These are phyloP conservation scores for Cyberlindnera euphorbiiphila DNA, from an alignment of 805 yeast genomes.

Conservation along the genomic window DNA sequence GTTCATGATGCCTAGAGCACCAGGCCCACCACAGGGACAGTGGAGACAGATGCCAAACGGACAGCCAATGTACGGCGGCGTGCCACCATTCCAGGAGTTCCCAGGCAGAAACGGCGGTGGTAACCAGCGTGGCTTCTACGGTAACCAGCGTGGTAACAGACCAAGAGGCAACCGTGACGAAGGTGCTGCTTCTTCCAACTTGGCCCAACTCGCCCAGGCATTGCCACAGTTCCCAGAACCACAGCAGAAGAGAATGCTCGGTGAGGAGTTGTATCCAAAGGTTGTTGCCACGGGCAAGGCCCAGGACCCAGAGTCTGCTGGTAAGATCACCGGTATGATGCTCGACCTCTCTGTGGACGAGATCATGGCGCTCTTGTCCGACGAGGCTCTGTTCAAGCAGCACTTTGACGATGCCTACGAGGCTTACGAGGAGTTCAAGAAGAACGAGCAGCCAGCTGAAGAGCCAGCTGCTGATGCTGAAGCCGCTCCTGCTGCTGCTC, in stretches of 20 bases:
- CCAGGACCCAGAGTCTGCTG: slow-evolving; percentile 91
- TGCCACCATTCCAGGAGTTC: slow-evolving; percentile 73
- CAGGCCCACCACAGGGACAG: slow-evolving; percentile 56
- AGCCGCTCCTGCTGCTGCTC: slow-evolving; percentile 14
- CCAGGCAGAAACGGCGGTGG: slow-evolving; percentile 51
- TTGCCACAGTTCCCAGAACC: slow-evolving; percentile 70
- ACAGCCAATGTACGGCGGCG: slow-evolving; percentile 73
- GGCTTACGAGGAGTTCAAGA: slow-evolving; percentile 90
- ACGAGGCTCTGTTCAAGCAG: slow-evolving; percentile 82
- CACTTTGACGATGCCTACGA: slow-evolving; percentile 92
- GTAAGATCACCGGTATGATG: slow-evolving; percentile 98
- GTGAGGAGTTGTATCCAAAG: slow-evolving; percentile 95
- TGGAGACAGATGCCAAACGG: slow-evolving; percentile 72
- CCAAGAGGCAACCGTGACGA: slow-evolving; percentile 33
- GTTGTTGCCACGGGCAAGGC: slow-evolving; percentile 83
- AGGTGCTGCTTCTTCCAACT: slow-evolving; percentile 27
- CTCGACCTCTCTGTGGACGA: slow-evolving; percentile 91
- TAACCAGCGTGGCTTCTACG: slow-evolving; percentile 42
- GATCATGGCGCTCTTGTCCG: slow-evolving; percentile 82
- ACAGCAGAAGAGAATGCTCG: slow-evolving; percentile 95
- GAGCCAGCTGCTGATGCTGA: slow-evolving; percentile 16
- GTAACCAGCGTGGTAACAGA: slow-evolving; percentile 39
- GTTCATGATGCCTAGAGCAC: slow-evolving; percentile 68
- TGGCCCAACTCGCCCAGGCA: slow-evolving; percentile 51
- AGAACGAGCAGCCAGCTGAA: slow-evolving; percentile 18